A percentile compares a stretch with the other conserved stretches of the same genome.
Evolutionary conservation across 192 early-diverging fungal species (phyloP).

Genomic region (Podochytrium sp.): DNA sequence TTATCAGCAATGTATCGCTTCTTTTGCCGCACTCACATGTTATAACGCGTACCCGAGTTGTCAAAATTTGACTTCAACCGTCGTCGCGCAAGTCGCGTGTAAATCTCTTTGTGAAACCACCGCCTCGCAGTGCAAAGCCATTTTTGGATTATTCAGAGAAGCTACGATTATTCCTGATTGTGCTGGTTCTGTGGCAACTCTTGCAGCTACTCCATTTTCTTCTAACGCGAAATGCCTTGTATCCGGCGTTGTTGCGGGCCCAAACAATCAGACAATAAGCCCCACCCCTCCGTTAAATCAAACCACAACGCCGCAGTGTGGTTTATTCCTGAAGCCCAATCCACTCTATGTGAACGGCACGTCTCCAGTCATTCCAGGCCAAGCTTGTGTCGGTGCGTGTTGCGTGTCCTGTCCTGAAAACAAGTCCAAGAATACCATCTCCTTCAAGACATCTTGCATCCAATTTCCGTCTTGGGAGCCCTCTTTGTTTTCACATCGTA

Average conservation of each 20-base stretch:
- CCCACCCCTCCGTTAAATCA: too few species aligned
- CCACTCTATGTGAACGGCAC: background rate
- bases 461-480: background rate
- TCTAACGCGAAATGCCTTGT: background rate
- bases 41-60: background rate
- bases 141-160: background rate
- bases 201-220: background rate
- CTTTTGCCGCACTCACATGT: background rate
- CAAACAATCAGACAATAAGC: too few species aligned
- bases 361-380: background rate
- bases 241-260: too few species aligned
- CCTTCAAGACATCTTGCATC: background rate
- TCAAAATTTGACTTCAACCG: background rate
- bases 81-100: background rate
- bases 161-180: background rate
- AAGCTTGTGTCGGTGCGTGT: background rate
- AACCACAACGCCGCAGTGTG: background rate
- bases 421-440: background rate
- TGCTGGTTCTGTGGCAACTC: background rate
- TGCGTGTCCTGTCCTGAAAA: background rate
- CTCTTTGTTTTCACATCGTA: background rate
- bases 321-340: background rate
- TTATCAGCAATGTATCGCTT: background rate
- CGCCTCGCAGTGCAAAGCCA: background rate
- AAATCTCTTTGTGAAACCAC: background rate